Evolutionary conservation across 192 early-diverging fungal species (phyloP).

Genomic region (Backusella mclennaniae): DNA sequence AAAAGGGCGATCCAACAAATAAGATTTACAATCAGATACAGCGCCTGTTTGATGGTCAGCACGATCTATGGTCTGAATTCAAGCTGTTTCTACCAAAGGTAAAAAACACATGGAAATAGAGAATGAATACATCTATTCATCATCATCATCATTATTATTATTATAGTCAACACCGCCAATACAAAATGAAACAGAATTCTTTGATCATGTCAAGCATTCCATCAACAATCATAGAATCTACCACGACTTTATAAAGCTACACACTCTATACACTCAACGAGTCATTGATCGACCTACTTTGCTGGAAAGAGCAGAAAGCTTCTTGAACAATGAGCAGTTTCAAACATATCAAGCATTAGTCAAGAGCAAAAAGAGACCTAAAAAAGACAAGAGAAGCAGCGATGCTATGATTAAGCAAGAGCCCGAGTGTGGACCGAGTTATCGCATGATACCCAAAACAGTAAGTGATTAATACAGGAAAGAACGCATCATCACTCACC

Average conservation of each 20-base stretch:
- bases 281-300: conserved; percentile 83
- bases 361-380: conserved; percentile 66
- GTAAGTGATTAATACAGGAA: conserved; percentile 34
- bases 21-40: conserved; percentile 97
- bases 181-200: conserved; percentile 86
- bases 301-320: conserved; percentile 81
- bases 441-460: conserved; percentile 62
- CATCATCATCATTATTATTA: background rate
- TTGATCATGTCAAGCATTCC: conserved; percentile 83
- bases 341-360: conserved; percentile 87
- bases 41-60: conserved; percentile 75
- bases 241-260: conserved; percentile 92
- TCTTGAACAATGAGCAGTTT: conserved; percentile 85
- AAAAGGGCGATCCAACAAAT: conserved; percentile 91
- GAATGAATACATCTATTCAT: background rate
- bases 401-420: conserved; percentile 50
- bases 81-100: conserved; percentile 94
- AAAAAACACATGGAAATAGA: background rate
- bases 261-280: conserved; percentile 92
- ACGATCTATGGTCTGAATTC: conserved; percentile 94
- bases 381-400: conserved; percentile 58
- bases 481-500: too few species aligned
- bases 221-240: conserved; percentile 86
- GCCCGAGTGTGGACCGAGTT: conserved; percentile 60
- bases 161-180: background rate